Base-by-base conservation (phyloP, 164 flowering plant species). In the Stephania yunnanensis region DNA sequence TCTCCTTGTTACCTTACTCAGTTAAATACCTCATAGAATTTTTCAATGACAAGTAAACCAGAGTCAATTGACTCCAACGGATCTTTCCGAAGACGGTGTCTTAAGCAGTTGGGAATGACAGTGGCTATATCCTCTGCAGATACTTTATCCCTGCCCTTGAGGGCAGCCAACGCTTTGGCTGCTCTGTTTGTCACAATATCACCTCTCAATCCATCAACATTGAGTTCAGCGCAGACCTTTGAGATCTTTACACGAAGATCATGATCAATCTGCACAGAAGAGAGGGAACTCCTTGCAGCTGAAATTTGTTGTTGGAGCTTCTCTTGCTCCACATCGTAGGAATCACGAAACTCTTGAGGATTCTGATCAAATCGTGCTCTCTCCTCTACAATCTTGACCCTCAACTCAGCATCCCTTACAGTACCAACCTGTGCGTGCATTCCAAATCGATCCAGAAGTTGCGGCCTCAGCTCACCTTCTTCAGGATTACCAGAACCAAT, bases 381-480 rank as follows among this genome's bases (percentile, higher is more conserved):
- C 83, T 95, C 99, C 82, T 95, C 98, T 65, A 95, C 98, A 74
- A 93, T 95, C 83, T 95, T 93, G 63, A 95, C 98, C 77, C 99
- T 85, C 17, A 93, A 89, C 78, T 95, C 99, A 1, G 99, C 97
- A 85, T 95, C 99, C 74, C 87, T 87, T 20, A 95, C 99, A 5
- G 99, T 95, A 45, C 98, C 95, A 1, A 95, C 99, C 80, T 95
- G 99, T 7, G 98, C 99, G 70, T 95, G 99, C 99, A 95, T 95
- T 63, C 99, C 99, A 81, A 95, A 95, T 22, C 99, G 86, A 75
- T 93, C 99, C 55, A 95, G 97, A 42, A 95, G 90, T 76, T 95
- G 99, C 20, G 99, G 99, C 85, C 99, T 89, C 20, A 95, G 89
- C 84, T 95, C 99, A 8, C 99, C 99, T 84, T 95, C 99, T 82